Percentiles rank a stretch among this genome's conserved stretches.
Conservation (phyloP, 208 protist genomes). For the Jaenimonas drosophilae region DNA sequence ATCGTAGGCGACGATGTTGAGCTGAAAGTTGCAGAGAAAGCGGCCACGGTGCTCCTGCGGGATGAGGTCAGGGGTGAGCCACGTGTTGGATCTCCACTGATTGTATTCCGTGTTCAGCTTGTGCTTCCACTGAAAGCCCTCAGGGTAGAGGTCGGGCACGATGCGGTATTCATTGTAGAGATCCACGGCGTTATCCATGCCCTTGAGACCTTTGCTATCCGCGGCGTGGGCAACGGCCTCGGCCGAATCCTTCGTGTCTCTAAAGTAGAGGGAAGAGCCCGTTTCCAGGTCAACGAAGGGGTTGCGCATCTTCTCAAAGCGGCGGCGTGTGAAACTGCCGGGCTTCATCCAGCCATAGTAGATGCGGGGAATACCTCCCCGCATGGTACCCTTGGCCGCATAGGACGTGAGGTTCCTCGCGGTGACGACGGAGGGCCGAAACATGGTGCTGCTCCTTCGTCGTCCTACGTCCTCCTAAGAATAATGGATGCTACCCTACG, state of each 20-base stretch:
- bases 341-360: constrained; percentile 91
- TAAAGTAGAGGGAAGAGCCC: constrained; percentile 87
- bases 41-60: constrained; percentile 86
- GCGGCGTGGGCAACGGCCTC: constrained; percentile 78
- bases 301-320: constrained; percentile 92
- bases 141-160: constrained; percentile 88
- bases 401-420: constrained; percentile 83
- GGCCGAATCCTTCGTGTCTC: constrained; percentile 80
- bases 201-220: constrained; percentile 87
- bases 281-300: constrained; percentile 90
- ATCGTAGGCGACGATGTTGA: constrained; percentile 88
- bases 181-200: constrained; percentile 88
- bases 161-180: constrained; percentile 91
- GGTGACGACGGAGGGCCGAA: constrained; percentile 19
- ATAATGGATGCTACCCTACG: too few species aligned
- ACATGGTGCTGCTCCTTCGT: too few species aligned
- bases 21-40: constrained; percentile 91
- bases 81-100: constrained; percentile 91
- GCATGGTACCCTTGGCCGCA: constrained; percentile 85
- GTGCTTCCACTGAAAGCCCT: constrained; percentile 91
- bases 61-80: constrained; percentile 88
- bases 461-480: too few species aligned
- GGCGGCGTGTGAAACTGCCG: constrained; percentile 80
- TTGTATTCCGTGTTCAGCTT: constrained; percentile 92
- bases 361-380: constrained; percentile 86